Evolutionary conservation across 495 filamentous ascomycete species (phyloP).

Genomic region (Tuber microsphaerosporum): DNA sequence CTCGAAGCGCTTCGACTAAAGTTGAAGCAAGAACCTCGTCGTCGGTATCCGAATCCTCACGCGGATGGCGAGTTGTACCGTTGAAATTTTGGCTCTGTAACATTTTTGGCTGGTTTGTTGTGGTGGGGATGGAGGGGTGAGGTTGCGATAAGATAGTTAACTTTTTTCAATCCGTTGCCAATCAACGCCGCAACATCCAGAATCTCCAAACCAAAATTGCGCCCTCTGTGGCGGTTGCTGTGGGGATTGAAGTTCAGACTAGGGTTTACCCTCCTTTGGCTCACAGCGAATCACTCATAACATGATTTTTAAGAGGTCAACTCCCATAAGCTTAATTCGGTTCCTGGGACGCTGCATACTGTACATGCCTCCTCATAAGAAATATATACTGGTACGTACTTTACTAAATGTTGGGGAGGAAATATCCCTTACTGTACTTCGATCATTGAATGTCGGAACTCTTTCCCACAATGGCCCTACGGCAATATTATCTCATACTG

Average conservation of each 20-base stretch:
- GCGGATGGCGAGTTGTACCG: slow-evolving; percentile 23
- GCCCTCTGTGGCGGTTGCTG: slow-evolving; percentile 21
- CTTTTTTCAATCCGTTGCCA: slow-evolving; percentile 21
- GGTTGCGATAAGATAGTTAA: slow-evolving; percentile 18
- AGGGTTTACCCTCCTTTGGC: slow-evolving; percentile 29
- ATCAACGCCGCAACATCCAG: background rate
- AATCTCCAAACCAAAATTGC: slow-evolving; percentile 15
- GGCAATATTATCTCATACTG: background rate
- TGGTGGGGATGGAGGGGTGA: slow-evolving; percentile 14
- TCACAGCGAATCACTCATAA: background rate
- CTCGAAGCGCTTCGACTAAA: slow-evolving; percentile 42
- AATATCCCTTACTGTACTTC: background rate
- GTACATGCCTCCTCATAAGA: background rate
- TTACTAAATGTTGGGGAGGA: background rate
- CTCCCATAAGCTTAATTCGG: background rate
- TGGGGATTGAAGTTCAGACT: slow-evolving; percentile 29
- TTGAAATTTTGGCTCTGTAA: slow-evolving; percentile 29
- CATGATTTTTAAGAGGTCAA: background rate
- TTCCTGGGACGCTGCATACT: background rate
- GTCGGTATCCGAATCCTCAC: slow-evolving; percentile 38
- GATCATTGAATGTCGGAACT: background rate
- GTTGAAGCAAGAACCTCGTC: slow-evolving; percentile 40
- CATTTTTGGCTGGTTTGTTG: slow-evolving; percentile 20
- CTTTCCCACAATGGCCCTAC: background rate
- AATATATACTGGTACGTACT: background rate